These are phyloP conservation scores for Alternaria novae-zelandiae DNA, from an alignment of 2,329 filamentous ascomycete species.

Conservation along the genomic window DNA sequence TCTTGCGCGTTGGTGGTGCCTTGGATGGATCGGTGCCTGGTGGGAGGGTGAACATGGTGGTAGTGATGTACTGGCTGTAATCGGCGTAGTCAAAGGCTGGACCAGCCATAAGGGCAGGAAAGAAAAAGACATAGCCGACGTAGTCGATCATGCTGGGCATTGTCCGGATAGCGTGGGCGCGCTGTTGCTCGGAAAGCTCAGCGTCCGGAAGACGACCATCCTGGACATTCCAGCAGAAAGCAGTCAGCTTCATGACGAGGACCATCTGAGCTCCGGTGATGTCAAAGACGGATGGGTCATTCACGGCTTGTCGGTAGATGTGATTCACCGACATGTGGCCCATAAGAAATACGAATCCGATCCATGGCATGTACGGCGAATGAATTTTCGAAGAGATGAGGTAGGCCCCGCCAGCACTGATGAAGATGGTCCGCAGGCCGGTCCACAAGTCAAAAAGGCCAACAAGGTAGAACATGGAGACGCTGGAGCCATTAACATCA, in stretches of 20 bases:
- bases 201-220: slow-evolving; percentile 82
- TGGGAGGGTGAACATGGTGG: slow-evolving; percentile 90
- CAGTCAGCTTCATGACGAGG: slow-evolving; percentile 93
- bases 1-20: slow-evolving; percentile 83
- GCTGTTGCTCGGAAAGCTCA: slow-evolving; percentile 86
- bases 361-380: slow-evolving; percentile 96
- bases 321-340: slow-evolving; percentile 92
- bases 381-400: slow-evolving; percentile 81
- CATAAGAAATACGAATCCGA: slow-evolving; percentile 94
- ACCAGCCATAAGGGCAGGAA: slow-evolving; percentile 86
- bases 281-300: slow-evolving; percentile 73
- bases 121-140: slow-evolving; percentile 90
- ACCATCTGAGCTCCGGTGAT: slow-evolving; percentile 98
- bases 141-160: slow-evolving; percentile 83
- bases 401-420: slow-evolving; percentile 82
- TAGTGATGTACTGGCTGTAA: slow-evolving; percentile 91
- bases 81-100: slow-evolving; percentile 95
- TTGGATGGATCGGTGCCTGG: slow-evolving; percentile 82
- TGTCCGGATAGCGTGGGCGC: slow-evolving; percentile 75
- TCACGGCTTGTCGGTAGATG: slow-evolving; percentile 76
- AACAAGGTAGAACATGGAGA: slow-evolving; percentile 88
- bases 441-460: slow-evolving; percentile 92
- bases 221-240: slow-evolving; percentile 98
- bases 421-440: slow-evolving; percentile 78
- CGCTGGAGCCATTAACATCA: slow-evolving; percentile 53